Base-by-base conservation (phyloP, 2,329 filamentous ascomycete genomes). In the Cladosporium sphaerospermum region DNA sequence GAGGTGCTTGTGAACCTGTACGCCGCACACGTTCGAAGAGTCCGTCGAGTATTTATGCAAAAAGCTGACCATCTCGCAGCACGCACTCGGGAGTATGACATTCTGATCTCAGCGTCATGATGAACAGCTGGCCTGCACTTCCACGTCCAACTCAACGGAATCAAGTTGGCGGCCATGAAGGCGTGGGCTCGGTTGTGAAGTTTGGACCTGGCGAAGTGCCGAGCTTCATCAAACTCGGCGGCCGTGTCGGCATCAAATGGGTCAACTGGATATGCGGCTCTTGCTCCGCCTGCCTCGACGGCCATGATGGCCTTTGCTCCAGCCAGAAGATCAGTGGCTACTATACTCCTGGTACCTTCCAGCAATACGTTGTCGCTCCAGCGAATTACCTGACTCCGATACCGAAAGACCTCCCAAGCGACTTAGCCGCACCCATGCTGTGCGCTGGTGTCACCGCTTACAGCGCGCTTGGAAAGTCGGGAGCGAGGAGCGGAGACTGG, bases 221-320 rank as follows among this genome's bases (percentile, higher is more conserved):
- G 32, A 72, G 78, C 1, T 75, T 74, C 4, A 71, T 86, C 33
- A 84, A 84, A 60, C 62, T 86, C n/a, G 83, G 83, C 4, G 80
- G 86, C 59, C 75, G 83, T 9, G 85, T 88, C 10, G 85, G 85
- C 13, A 79, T 88, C 63, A 88, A 88, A 68, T 86, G 83, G 82
- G 71, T 85, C 55, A 71, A 78, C 13, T 75, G 69, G 32, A 78
- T 78, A 23, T 86, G 82, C 63, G 75, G 76, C 46, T 71, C 73
- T 59, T 78, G 78, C 67, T 64, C 69, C 11, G 69, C 80, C 55
- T 85, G 81, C 62, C 71, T 78, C 48, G 73, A 73, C 9, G 79
- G 78, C 41, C 69, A 73, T 19, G 82, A 83, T 57, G 79, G 75
- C 8, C 67, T 75, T 33, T 84, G 81, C 67, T 70, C 74, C 57